Percentiles rank a stretch among this genome's conserved stretches.
phyloP scores from a whole-genome alignment of 495 filamentous ascomycete genomes.

The Aspergillus bertholletiae region DNA sequence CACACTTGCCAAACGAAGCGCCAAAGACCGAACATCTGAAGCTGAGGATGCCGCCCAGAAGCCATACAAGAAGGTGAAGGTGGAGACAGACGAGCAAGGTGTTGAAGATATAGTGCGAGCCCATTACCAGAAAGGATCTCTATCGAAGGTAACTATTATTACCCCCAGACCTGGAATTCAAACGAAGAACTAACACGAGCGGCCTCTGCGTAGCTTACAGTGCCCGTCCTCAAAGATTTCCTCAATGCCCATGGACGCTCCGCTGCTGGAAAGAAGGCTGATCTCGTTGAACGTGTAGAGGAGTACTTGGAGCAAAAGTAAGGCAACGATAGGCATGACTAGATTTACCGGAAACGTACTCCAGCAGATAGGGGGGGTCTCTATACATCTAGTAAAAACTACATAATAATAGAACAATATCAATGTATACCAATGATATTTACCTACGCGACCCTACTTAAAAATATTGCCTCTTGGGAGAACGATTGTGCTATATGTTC shows the following conservation, averaged over 20 bases:
- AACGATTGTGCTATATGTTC: too few relatives aligned
- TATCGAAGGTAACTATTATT: conserved; percentile 52
- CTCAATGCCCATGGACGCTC: conserved; percentile 58
- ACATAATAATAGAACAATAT: too few relatives aligned
- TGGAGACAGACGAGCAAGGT: conserved; percentile 35
- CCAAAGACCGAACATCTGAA: conserved; percentile 28
- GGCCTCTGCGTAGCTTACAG: conserved; percentile 50
- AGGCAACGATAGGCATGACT: not conserved
- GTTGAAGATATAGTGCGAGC: conserved; percentile 58
- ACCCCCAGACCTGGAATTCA: not conserved
- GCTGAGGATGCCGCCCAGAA: conserved; percentile 24
- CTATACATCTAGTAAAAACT: not conserved
- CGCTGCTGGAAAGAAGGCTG: conserved; percentile 68
- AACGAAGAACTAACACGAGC: not conserved
- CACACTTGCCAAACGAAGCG: conserved; percentile 44
- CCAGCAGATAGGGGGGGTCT: not conserved
- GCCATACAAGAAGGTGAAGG: conserved; percentile 50
- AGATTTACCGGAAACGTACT: not conserved
- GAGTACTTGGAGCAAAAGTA: conserved; percentile 64
- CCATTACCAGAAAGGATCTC: conserved; percentile 52
- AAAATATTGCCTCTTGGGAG: too few relatives aligned
- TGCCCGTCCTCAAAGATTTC: conserved; percentile 67
- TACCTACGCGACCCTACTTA: too few relatives aligned
- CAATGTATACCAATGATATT: too few relatives aligned
- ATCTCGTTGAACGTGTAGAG: conserved; percentile 75